Percentiles rank a stretch among this genome's conserved stretches.
phyloP scores from a whole-genome alignment of 352 stramenopile genomes.

The Phytopythium mirpurense region DNA sequence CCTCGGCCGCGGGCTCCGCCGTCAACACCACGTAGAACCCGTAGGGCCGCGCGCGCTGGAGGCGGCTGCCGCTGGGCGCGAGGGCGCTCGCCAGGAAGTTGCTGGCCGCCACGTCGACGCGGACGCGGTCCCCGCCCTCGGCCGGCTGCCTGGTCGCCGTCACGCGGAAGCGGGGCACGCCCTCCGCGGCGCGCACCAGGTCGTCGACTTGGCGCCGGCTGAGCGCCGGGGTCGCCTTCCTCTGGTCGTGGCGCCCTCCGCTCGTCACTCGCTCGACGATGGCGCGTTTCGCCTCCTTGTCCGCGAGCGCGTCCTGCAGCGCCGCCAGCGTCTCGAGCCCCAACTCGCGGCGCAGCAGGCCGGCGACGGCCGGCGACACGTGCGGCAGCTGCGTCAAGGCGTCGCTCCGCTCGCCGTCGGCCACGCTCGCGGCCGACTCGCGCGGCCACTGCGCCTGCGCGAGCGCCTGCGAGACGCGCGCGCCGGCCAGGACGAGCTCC shows the following conservation, averaged over 20 bases:
- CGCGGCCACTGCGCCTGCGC: slow-evolving; percentile 47
- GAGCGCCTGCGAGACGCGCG: slow-evolving; percentile 51
- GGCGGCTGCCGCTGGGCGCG: slow-evolving; percentile 27
- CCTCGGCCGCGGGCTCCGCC: slow-evolving; percentile 8
- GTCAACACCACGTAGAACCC: slow-evolving; percentile 68
- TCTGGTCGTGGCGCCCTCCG: slow-evolving; percentile 7
- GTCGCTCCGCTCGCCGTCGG: slow-evolving; percentile 1
- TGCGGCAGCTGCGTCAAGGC: slow-evolving; percentile 47
- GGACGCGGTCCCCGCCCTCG: slow-evolving; percentile 3
- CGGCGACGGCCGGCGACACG: slow-evolving; percentile 22
- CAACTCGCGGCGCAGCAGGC: slow-evolving; percentile 21
- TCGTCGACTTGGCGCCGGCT: slow-evolving; percentile 40
- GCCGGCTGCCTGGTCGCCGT: slow-evolving; percentile 18
- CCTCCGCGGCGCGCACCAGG: slow-evolving; percentile 34
- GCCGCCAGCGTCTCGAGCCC: slow-evolving; percentile 23
- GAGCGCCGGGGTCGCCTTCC: slow-evolving; percentile 7
- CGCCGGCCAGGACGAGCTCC: slow-evolving; percentile 43
- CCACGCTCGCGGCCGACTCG: slow-evolving; percentile 4
- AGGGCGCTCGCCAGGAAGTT: slow-evolving; percentile 26
- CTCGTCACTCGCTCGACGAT: slow-evolving; percentile 28
- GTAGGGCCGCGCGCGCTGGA: slow-evolving; percentile 66
- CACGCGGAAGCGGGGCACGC: slow-evolving; percentile 36
- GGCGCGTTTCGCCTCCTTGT: slow-evolving; percentile 24
- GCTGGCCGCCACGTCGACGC: slow-evolving; percentile 30
- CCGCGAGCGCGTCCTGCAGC: slow-evolving; percentile 26